phyloP scores from a whole-genome alignment of 495 filamentous ascomycete genomes.

The Sporormia fimetaria region DNA sequence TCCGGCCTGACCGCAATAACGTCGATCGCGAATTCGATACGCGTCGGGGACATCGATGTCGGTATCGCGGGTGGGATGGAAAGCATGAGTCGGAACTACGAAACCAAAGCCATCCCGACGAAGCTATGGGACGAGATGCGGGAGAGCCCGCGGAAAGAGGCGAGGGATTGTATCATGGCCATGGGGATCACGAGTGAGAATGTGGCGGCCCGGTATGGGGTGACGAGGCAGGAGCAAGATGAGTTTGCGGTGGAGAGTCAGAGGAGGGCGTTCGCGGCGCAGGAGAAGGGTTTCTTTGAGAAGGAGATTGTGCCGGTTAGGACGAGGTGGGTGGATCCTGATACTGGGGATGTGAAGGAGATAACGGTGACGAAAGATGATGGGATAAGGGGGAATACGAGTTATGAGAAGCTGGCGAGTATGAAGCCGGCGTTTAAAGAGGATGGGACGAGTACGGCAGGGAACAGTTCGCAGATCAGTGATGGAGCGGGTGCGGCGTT shows the following conservation, averaged over 20 bases:
- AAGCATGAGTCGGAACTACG: slow-evolving; percentile 88
- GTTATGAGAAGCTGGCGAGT: slow-evolving; percentile 55
- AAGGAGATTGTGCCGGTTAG: slow-evolving; percentile 67
- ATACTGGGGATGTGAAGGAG: slow-evolving; percentile 47
- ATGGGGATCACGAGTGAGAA: slow-evolving; percentile 95
- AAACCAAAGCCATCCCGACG: slow-evolving; percentile 65
- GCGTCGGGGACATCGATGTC: slow-evolving; percentile 56
- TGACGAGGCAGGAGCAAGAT: slow-evolving; percentile 70
- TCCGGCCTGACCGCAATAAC: slow-evolving; percentile 67
- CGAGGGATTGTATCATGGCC: slow-evolving; percentile 77
- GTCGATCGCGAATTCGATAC: slow-evolving; percentile 57
- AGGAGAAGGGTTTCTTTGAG: slow-evolving; percentile 57
- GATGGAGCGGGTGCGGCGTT: slow-evolving; percentile 79
- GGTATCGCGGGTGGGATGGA: slow-evolving; percentile 88
- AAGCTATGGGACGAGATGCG: slow-evolving; percentile 65
- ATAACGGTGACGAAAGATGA: slow-evolving; percentile 64
- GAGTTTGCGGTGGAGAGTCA: slow-evolving; percentile 67
- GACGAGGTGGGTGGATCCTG: slow-evolving; percentile 49
- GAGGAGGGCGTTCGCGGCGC: slow-evolving; percentile 55
- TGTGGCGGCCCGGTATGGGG: slow-evolving; percentile 64
- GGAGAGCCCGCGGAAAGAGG: slow-evolving; percentile 53
- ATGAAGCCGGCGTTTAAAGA: slow-evolving; percentile 76
- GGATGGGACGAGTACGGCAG: slow-evolving; percentile 67
- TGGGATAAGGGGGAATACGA: slow-evolving; percentile 59
- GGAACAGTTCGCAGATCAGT: slow-evolving; percentile 75